phyloP scores from a whole-genome alignment of 768 basidiomycete species.

The Russula virescens region DNA sequence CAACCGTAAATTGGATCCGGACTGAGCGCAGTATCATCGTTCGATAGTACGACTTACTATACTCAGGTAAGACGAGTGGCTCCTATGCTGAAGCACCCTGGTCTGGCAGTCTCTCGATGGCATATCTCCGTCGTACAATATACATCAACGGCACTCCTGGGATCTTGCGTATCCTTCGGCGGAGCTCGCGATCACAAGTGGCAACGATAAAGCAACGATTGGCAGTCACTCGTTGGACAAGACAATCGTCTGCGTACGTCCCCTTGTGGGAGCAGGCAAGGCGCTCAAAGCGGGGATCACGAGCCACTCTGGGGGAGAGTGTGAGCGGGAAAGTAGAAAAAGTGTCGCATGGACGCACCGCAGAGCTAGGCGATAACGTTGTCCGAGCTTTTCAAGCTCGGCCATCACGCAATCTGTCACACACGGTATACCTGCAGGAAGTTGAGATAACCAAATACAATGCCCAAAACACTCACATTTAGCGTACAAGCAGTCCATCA shows the following conservation, averaged over 20 bases:
- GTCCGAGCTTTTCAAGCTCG: slow-evolving; percentile 95
- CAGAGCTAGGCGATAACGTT: slow-evolving; percentile 89
- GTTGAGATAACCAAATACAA: slow-evolving; percentile 13
- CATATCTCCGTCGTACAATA: slow-evolving; percentile 86
- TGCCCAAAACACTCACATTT: slow-evolving; percentile 61
- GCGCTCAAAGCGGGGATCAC: slow-evolving; percentile 95
- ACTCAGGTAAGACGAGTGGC: not conserved
- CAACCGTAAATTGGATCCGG: not conserved
- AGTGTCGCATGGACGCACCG: slow-evolving; percentile 48
- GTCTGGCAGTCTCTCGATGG: slow-evolving; percentile 93
- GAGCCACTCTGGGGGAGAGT: slow-evolving; percentile 66
- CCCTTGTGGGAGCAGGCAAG: slow-evolving; percentile 88
- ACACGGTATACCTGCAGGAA: slow-evolving; percentile 80
- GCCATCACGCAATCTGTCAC: slow-evolving; percentile 99
- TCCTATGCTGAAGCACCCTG: slow-evolving; percentile 64
- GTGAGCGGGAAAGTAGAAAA: not conserved
- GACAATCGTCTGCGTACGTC: slow-evolving; percentile 98
- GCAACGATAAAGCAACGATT: slow-evolving; percentile 97
- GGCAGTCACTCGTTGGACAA: slow-evolving; percentile 90
- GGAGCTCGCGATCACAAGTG: slow-evolving; percentile 93
- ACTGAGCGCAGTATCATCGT: not conserved
- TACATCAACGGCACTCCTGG: slow-evolving; percentile 97
- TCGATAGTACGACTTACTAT: not conserved
- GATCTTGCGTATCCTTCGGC: slow-evolving; percentile 85
- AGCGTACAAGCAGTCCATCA: slow-evolving; percentile 99